Evolutionary conservation across 1,284 basidiomycete genomes (phyloP).

Genomic region (Ceratobasidium sp.): DNA sequence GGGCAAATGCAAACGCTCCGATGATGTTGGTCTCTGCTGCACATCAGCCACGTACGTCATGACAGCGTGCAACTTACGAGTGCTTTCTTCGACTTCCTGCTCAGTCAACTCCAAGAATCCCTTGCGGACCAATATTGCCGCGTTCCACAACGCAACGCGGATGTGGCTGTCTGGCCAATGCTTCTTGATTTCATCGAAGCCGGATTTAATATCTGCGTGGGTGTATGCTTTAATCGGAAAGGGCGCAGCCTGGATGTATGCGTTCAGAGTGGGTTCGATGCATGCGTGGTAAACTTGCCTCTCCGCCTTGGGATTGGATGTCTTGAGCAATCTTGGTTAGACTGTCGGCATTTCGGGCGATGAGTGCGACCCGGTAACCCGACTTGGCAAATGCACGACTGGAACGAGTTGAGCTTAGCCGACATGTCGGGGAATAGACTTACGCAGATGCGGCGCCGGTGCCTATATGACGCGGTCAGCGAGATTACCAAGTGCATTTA

Average conservation of each 20-base stretch:
- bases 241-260: conserved; percentile 57
- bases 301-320: conserved; percentile 64
- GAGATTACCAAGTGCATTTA: not conserved
- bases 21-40: conserved; percentile 62
- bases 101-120: conserved; percentile 70
- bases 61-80: conserved; percentile 3
- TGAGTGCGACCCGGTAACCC: conserved; percentile 71
- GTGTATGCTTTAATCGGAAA: conserved; percentile 68
- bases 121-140: conserved; percentile 64
- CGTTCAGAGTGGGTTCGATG: not conserved
- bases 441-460: conserved; percentile 71
- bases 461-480: conserved; percentile 48
- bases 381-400: conserved; percentile 48
- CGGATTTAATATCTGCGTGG: conserved; percentile 58
- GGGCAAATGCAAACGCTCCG: conserved; percentile 71
- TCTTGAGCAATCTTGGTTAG: conserved; percentile 62
- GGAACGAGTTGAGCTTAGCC: not conserved
- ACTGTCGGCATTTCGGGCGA: conserved; percentile 64
- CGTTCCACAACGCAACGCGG: conserved; percentile 72
- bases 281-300: conserved; percentile 52
- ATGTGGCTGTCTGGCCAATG: conserved; percentile 62
- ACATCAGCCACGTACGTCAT: not conserved
- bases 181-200: conserved; percentile 61
- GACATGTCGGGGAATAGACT: conserved; percentile 43
- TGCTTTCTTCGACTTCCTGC: conserved; percentile 42